Percentiles rank a stretch among this genome's conserved stretches.
Conservation (phyloP, 805 yeast species). For the Ogataea nonfermentans region DNA sequence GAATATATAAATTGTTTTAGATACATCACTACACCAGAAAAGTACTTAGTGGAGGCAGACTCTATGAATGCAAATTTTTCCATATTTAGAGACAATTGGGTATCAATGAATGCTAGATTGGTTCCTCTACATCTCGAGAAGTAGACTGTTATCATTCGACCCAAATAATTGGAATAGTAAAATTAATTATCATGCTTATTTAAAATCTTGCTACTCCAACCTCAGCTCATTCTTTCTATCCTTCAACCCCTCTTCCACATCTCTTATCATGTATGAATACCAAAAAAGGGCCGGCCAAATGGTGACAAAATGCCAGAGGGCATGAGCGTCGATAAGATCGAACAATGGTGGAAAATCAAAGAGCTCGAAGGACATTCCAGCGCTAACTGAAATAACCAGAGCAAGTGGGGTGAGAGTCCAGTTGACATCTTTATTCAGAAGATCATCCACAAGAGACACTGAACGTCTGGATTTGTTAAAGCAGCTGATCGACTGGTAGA, state of each 20-base stretch:
- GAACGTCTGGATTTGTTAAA: conserved; percentile 26
- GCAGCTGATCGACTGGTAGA: conserved; percentile 34
- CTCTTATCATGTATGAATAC: conserved; percentile 58
- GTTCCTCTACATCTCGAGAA: too few relatives aligned
- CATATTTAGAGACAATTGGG: too few relatives aligned
- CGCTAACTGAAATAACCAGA: conserved; percentile 50
- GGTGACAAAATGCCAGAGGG: conserved; percentile 91
- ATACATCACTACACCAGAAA: not conserved
- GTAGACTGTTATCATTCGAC: too few relatives aligned
- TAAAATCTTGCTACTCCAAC: not conserved
- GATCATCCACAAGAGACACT: conserved; percentile 19
- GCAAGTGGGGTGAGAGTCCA: conserved; percentile 53
- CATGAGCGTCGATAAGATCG: conserved; percentile 83
- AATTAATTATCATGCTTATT: not conserved
- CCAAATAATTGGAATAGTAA: too few relatives aligned
- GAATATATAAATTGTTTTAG: too few relatives aligned
- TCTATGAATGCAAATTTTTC: too few relatives aligned
- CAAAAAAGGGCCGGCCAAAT: conserved; percentile 75
- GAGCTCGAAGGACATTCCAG: conserved; percentile 86
- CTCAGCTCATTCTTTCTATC: conserved; percentile 27
- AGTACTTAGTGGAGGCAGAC: too few relatives aligned
- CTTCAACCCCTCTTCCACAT: conserved; percentile 37
- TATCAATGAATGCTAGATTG: too few relatives aligned
- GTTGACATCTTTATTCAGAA: conserved; percentile 29
- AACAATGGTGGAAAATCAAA: conserved; percentile 80